Evolutionary conservation across 495 filamentous ascomycete genomes (phyloP), one percentile per base, ranked within the genome.

Genomic region (Rusavskia elegans): DNA sequence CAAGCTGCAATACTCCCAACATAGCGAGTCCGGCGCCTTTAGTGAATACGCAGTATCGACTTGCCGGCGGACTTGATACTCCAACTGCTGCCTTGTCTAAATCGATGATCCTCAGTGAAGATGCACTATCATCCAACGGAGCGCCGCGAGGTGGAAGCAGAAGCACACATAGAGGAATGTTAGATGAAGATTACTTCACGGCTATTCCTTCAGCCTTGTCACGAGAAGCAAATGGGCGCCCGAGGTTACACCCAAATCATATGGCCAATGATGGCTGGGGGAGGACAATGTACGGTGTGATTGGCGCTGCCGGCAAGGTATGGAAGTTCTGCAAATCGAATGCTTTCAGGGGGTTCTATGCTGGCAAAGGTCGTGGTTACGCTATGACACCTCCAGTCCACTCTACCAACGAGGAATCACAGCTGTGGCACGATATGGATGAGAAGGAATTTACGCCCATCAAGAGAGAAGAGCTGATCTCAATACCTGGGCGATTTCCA

Each of bases 271-370:
- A 58, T 38, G 66, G 72, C 57, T 72, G 71, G 70, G 70, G 68
- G 16, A 72, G 60, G 40, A 66, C 66, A 5, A 71, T 76, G 25
- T 67, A 78, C 41, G 70, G 71, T 32, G 76, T 84, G 25, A 80
- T 87, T 8, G 62, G 59, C 4, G 63, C 71, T 11, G 72, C 69
- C 2, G 85, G 85, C 7, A 89, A 82, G 63, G 79, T 92, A 9
- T 85, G 84, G 71, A 76, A 88, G 59, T 87, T 93, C 54, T 92
- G 87, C 72, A 83, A 72, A 60, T 70, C 72, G 1, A 76, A 78
- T 10, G 76, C 83, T 0, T 89, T 95, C 61, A 70, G 73, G 45
- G 89, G 89, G 0, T 95, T 95, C 66, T 82, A 89, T 52, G 84
- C 87, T 14, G 89, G 87, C 23, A 87, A 84, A 17, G 89, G 88